These are phyloP conservation scores for Euptelea pleiosperma DNA, from an alignment of 164 flowering plant species.

Conservation along the genomic window DNA sequence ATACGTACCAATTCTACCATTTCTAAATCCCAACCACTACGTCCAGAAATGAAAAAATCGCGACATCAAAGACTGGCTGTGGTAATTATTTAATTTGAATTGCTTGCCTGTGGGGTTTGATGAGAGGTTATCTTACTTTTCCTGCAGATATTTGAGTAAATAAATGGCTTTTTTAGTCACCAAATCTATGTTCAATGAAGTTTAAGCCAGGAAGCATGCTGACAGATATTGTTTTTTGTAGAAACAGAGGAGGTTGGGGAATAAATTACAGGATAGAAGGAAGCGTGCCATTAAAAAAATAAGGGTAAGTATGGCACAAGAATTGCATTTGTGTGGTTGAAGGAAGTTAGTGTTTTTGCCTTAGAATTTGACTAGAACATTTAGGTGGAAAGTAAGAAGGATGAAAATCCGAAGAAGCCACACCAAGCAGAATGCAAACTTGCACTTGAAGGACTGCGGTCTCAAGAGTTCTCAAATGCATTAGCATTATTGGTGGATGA, in stretches of 20 bases:
- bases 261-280: constrained; percentile 43
- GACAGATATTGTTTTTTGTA: constrained; percentile 13
- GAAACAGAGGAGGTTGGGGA: constrained; percentile 42
- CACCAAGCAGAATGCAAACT: constrained; percentile 56
- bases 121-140: neutral
- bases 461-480: constrained; percentile 31
- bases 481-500: constrained; percentile 59
- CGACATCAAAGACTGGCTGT: constrained; percentile 22
- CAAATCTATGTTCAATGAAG: neutral
- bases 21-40: constrained; percentile 11
- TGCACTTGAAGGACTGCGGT: constrained; percentile 39
- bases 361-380: constrained; percentile 9
- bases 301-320: constrained; percentile 40
- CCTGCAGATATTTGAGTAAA: neutral
- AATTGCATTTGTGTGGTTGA: constrained; percentile 5
- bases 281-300: constrained; percentile 38
- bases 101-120: neutral
- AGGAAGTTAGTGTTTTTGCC: constrained; percentile 2
- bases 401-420: constrained; percentile 27
- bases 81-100: constrained; percentile 31
- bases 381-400: constrained; percentile 37
- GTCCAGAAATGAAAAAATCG: constrained; percentile 20
- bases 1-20: constrained; percentile 11
- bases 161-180: neutral
- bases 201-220: constrained; percentile 7